Evolutionary conservation across 2,329 filamentous ascomycete species (phyloP), one percentile per base, ranked within the genome.

Genomic region (Xylariaceae sp.): DNA sequence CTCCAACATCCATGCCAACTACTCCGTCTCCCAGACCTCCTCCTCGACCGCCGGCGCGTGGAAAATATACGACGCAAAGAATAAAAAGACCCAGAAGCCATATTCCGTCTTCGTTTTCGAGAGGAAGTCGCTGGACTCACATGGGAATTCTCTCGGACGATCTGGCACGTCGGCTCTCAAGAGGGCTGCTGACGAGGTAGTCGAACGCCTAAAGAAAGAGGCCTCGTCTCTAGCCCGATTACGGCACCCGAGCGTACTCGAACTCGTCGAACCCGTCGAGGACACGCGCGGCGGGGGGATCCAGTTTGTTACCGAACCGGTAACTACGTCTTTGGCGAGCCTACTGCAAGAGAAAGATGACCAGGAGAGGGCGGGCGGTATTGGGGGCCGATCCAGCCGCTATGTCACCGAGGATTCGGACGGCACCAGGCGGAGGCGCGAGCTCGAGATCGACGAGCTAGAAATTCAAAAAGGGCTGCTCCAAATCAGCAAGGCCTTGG

Each of bases 21-120:
- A 98, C 63, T 77, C 83, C 47, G 70, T 96, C 45, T 81, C 86
- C 15, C 71, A 80, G 17, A 77, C 76, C 39, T 75, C 83, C 9
- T 81, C 77, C n/a, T 83, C 87, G 32, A 77, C 77, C 33, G 85
- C 89, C 12, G 92, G 92, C 13, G 86, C 89, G 38, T 98, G 92
- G 92, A 94, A 88, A 66, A 92, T 98, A 52, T 90, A 90, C 70
- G 89, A 95, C 64, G 89, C 85, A 38, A 96, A 94, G 68, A 93
- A 93, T 65, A 96, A 95, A 64, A 87, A 83, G 19, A 94, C 88
- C 0, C 86, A 85, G 46, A 94, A 92, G 58, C 61, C 80, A 6
- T 92, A 82, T 35, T 95, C 89, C 12, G 80, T 96, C 46, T 98
- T 96, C 52, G 80, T 96, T 45, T 95, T 96, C 57, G 92, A 98